phyloP scores from a whole-genome alignment of 306 rosid genomes.

The Dicorynia guianensis region DNA sequence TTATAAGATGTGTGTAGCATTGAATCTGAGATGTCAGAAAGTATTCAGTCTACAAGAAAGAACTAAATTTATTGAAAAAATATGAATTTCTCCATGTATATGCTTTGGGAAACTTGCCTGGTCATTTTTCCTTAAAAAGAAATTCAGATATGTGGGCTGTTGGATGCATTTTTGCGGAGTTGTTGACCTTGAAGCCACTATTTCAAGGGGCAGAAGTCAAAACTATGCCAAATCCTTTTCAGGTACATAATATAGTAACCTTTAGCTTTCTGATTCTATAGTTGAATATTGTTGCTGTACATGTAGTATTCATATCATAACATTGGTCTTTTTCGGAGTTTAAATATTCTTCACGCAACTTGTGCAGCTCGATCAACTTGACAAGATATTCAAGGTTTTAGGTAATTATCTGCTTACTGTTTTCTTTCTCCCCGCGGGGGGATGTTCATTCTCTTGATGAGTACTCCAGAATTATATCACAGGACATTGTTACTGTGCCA shows the following conservation, averaged over 20 bases:
- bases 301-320: slow-evolving; percentile 20
- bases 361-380: slow-evolving; percentile 97
- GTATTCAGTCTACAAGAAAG: slow-evolving; percentile 32
- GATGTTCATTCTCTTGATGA: slow-evolving; percentile 42
- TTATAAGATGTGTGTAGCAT: slow-evolving; percentile 16
- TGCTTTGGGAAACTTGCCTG: slow-evolving; percentile 26
- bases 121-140: slow-evolving; percentile 48
- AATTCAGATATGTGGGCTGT: slow-evolving; percentile 97
- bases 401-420: slow-evolving; percentile 60
- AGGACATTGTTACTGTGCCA: slow-evolving; percentile 55
- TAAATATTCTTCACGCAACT: slow-evolving; percentile 34
- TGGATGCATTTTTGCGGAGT: slow-evolving; percentile 99
- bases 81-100: slow-evolving; percentile 16
- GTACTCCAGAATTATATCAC: slow-evolving; percentile 42
- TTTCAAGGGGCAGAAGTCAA: slow-evolving; percentile 98
- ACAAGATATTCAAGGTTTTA: slow-evolving; percentile 97
- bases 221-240: slow-evolving; percentile 86
- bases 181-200: slow-evolving; percentile 94
- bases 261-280: slow-evolving; percentile 25
- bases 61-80: not conserved
- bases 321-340: slow-evolving; percentile 30
- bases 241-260: slow-evolving; percentile 55
- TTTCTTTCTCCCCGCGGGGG: slow-evolving; percentile 45
- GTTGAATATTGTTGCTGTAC: slow-evolving; percentile 9
- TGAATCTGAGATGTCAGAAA: slow-evolving; percentile 30